Percentiles rank a stretch among this genome's conserved stretches.
Conservation (phyloP, 257 asterid species). For the Gentiana dahurica region DNA sequence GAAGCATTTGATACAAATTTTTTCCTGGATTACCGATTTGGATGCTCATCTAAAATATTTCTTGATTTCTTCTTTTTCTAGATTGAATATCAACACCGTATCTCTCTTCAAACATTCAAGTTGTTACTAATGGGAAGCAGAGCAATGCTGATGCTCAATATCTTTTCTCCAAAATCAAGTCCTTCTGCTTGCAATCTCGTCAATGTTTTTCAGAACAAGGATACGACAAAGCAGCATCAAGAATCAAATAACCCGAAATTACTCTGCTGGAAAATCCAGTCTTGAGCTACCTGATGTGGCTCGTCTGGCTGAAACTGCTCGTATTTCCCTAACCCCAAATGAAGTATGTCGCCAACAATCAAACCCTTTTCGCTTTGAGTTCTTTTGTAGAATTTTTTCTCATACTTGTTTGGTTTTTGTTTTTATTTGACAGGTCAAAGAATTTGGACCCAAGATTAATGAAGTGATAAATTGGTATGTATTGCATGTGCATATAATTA, state of each 20-base stretch:
- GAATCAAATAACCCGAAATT: conserved; percentile 4
- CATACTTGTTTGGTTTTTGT: neutral
- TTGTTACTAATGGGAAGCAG: conserved; percentile 11
- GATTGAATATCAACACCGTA: too few relatives aligned
- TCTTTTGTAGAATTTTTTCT: neutral
- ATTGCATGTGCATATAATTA: neutral
- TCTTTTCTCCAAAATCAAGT: neutral
- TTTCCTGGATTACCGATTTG: too few relatives aligned
- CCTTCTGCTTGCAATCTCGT: conserved; percentile 2
- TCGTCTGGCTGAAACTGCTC: conserved; percentile 74
- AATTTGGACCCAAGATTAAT: conserved; percentile 57
- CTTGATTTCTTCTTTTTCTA: too few relatives aligned
- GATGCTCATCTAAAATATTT: too few relatives aligned
- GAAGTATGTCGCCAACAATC: conserved; percentile 17
- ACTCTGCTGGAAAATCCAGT: conserved; percentile 27
- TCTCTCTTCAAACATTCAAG: too few relatives aligned
- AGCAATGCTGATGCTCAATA: conserved; percentile 9
- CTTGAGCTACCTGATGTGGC: conserved; percentile 65
- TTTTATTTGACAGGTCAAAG: conserved; percentile 42
- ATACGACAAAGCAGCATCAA: neutral
- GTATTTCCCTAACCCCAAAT: conserved; percentile 48
- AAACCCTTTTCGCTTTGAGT: conserved; percentile 2
- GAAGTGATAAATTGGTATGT: conserved; percentile 52
- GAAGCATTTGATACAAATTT: too few relatives aligned
- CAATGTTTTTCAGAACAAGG: neutral